phyloP scores from a whole-genome alignment of 2,329 filamentous ascomycete genomes.

The Sporothrix pseudoabietina region DNA sequence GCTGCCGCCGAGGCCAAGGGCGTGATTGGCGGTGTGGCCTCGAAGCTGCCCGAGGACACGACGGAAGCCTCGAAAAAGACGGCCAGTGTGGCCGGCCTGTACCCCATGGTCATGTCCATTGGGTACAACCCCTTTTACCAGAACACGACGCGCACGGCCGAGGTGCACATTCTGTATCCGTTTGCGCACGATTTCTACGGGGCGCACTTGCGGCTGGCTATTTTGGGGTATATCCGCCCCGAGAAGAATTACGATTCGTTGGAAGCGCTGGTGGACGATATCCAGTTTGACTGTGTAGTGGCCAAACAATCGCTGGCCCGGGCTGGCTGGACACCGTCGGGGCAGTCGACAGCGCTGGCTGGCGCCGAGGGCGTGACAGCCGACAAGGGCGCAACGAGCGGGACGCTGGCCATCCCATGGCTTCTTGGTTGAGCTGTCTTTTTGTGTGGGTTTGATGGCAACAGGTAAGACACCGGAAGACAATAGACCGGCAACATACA shows the following conservation, averaged over 20 bases:
- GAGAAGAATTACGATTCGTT: conserved; percentile 85
- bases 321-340: conserved; percentile 56
- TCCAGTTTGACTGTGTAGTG: conserved; percentile 84
- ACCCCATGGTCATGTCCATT: conserved; percentile 90
- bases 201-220: conserved; percentile 72
- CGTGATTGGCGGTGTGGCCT: conserved; percentile 48
- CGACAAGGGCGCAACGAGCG: not conserved
- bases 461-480: not conserved
- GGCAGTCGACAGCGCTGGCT: conserved; percentile 40
- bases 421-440: conserved; percentile 1
- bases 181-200: conserved; percentile 86
- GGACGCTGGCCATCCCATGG: conserved; percentile 25
- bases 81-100: conserved; percentile 49
- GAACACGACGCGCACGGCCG: conserved; percentile 81
- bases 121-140: conserved; percentile 98
- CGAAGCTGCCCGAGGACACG: conserved; percentile 17
- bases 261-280: conserved; percentile 85
- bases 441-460: no score
- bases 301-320: conserved; percentile 71
- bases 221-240: conserved; percentile 84
- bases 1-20: conserved; percentile 32
- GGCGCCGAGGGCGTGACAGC: conserved; percentile 28
- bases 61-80: conserved; percentile 47
- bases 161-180: conserved; percentile 82
- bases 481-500: not conserved